Conservation (phyloP, 495 filamentous ascomycete genomes). For the Penicillium samsonianum region DNA sequence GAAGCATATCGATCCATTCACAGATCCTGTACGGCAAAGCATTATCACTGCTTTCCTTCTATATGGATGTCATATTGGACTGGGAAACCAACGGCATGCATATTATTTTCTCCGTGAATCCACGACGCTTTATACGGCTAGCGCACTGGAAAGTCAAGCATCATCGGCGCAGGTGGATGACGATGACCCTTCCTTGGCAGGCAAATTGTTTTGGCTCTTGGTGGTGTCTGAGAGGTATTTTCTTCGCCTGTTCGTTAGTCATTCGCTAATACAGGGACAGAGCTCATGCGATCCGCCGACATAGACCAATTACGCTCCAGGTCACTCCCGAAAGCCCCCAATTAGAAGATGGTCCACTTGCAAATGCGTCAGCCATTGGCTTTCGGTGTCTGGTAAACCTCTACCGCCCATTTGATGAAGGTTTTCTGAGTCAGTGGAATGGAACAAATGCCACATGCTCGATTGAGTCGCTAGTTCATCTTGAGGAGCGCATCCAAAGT, state of each 20-base stretch:
- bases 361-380: constrained; percentile 38
- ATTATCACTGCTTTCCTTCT: constrained; percentile 72
- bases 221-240: constrained; percentile 68
- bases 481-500: constrained; percentile 68
- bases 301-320: constrained; percentile 70
- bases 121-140: constrained; percentile 57
- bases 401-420: constrained; percentile 72
- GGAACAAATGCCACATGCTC: constrained; percentile 61
- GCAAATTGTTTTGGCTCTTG: constrained; percentile 71
- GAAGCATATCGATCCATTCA: constrained; percentile 67
- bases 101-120: constrained; percentile 75
- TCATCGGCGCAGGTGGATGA: constrained; percentile 26
- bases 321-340: constrained; percentile 64
- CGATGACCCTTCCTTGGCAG: constrained; percentile 16
- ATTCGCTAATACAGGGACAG: constrained; percentile 27
- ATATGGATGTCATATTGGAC: constrained; percentile 67
- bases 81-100: constrained; percentile 71
- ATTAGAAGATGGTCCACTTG: constrained; percentile 45
- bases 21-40: constrained; percentile 59
- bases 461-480: constrained; percentile 54
- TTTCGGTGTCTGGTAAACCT: constrained; percentile 67
- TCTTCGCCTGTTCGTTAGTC: not conserved
- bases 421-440: constrained; percentile 71
- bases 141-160: constrained; percentile 37
- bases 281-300: constrained; percentile 72